Percentiles rank a stretch among this genome's conserved stretches.
phyloP scores from a whole-genome alignment of 768 basidiomycete genomes.

The Neoboletus magnificus region DNA sequence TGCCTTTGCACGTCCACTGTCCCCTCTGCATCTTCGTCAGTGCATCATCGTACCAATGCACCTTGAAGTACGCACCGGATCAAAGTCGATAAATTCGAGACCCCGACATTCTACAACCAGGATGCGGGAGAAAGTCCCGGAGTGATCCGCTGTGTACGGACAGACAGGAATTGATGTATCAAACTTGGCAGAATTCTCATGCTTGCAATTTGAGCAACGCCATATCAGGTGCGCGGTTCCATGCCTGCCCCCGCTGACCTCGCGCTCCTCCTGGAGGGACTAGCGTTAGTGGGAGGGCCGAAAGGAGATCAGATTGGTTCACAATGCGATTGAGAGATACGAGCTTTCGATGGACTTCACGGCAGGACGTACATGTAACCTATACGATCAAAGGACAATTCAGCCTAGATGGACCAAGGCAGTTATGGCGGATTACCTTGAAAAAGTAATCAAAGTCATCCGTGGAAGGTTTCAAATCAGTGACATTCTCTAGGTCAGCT shows the following conservation, averaged over 20 bases:
- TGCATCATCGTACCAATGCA: not conserved
- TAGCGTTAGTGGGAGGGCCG: not conserved
- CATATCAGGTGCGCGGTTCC: constrained; percentile 77
- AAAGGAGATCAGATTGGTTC: constrained; percentile 5
- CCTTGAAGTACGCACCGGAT: constrained; percentile 53
- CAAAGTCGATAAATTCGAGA: constrained; percentile 76
- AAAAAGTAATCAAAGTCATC: constrained; percentile 81
- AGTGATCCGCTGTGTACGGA: constrained; percentile 60
- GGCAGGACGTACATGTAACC: constrained; percentile 80
- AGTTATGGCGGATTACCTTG: constrained; percentile 42
- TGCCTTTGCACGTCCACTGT: constrained; percentile 71
- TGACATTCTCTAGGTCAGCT: constrained; percentile 79
- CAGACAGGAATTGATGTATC: constrained; percentile 46
- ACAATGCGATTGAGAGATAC: constrained; percentile 73
- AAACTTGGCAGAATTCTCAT: constrained; percentile 80
- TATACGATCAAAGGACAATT: constrained; percentile 17
- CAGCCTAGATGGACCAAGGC: not conserved
- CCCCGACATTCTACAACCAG: constrained; percentile 82
- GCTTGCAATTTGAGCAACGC: constrained; percentile 74
- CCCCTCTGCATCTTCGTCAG: constrained; percentile 48
- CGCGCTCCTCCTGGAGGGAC: constrained; percentile 55
- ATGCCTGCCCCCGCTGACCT: constrained; percentile 65
- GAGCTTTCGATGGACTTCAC: constrained; percentile 69
- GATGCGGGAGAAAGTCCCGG: constrained; percentile 59
- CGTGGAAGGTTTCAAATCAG: constrained; percentile 59